These are phyloP conservation scores for Pyrus hybrid DNA, from an alignment of 331 rosid species.

Conservation along the genomic window DNA sequence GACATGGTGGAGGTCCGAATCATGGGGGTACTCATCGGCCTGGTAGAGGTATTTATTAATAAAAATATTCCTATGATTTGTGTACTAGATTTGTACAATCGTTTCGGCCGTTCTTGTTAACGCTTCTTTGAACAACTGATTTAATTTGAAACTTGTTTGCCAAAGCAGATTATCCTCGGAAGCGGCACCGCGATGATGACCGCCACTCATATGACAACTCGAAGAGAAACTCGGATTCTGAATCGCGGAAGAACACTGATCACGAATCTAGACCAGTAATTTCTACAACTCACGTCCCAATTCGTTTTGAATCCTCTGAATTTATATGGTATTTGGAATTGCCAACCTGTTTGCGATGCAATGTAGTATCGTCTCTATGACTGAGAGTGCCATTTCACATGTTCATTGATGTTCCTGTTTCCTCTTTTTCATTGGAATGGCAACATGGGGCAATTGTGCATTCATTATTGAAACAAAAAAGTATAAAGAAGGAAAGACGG, in stretches of 20 bases:
- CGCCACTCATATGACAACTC: slow-evolving; percentile 52
- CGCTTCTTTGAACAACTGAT: not conserved
- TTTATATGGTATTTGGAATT: not conserved
- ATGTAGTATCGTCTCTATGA: not conserved
- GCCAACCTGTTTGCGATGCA: not conserved
- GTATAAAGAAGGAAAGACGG: not conserved
- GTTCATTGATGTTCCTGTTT: not conserved
- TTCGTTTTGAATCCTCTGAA: not conserved
- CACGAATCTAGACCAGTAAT: slow-evolving; percentile 81
- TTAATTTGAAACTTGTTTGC: slow-evolving; percentile 6
- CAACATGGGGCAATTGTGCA: slow-evolving; percentile 2
- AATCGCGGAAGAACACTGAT: slow-evolving; percentile 63
- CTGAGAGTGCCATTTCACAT: not conserved
- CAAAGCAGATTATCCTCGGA: slow-evolving; percentile 53
- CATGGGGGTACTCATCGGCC: slow-evolving; percentile 69
- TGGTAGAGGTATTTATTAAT: slow-evolving; percentile 57
- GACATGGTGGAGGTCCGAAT: slow-evolving; percentile 70
- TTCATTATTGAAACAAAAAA: not conserved
- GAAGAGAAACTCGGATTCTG: slow-evolving; percentile 62
- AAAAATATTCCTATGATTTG: not conserved
- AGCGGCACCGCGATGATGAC: slow-evolving; percentile 81
- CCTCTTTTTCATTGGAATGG: not conserved
- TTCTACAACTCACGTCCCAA: slow-evolving; percentile 5
- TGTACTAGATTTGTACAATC: not conserved
- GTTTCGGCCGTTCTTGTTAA: not conserved